Evolutionary conservation across 768 basidiomycete species (phyloP).

Genomic region (Crassisporium funariophilum): DNA sequence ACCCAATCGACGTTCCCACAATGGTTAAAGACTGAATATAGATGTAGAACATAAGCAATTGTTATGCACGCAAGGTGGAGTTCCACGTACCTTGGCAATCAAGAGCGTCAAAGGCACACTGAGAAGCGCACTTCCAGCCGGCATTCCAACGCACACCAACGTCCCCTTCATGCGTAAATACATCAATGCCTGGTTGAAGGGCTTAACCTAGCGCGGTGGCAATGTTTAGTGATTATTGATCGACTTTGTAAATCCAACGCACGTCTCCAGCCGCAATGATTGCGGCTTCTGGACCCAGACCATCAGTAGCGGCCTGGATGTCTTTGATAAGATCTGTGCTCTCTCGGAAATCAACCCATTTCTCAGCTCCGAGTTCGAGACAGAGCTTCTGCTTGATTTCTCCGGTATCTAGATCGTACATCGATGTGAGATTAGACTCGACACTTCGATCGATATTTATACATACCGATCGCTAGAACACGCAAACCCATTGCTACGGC

Average conservation of each 20-base stretch:
- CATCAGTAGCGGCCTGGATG: conserved; percentile 61
- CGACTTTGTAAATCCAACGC: conserved; percentile 12
- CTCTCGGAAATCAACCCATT: conserved; percentile 77
- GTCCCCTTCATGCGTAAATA: conserved; percentile 72
- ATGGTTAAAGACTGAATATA: conserved; percentile 38
- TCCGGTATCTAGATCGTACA: conserved; percentile 66
- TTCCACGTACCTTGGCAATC: conserved; percentile 34
- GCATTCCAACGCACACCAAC: conserved; percentile 73
- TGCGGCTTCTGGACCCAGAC: conserved; percentile 71
- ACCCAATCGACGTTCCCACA: conserved; percentile 44
- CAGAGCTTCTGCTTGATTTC: conserved; percentile 64
- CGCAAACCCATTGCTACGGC: conserved; percentile 75
- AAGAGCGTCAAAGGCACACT: conserved; percentile 49
- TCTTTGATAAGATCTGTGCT: conserved; percentile 59
- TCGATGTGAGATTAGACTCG: not conserved
- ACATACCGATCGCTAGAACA: conserved; percentile 51
- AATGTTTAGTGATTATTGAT: not conserved
- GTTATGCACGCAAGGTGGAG: not conserved
- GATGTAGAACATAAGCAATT: not conserved
- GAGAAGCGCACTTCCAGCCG: conserved; percentile 47
- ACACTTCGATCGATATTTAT: not conserved
- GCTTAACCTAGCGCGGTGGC: conserved; percentile 26
- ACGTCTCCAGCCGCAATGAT: conserved; percentile 59
- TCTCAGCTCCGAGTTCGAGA: conserved; percentile 56
- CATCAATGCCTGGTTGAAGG: conserved; percentile 57